Evolutionary conservation across 73 alveolate genomes (phyloP).

Genomic region (Tetrahymena thermophila): DNA sequence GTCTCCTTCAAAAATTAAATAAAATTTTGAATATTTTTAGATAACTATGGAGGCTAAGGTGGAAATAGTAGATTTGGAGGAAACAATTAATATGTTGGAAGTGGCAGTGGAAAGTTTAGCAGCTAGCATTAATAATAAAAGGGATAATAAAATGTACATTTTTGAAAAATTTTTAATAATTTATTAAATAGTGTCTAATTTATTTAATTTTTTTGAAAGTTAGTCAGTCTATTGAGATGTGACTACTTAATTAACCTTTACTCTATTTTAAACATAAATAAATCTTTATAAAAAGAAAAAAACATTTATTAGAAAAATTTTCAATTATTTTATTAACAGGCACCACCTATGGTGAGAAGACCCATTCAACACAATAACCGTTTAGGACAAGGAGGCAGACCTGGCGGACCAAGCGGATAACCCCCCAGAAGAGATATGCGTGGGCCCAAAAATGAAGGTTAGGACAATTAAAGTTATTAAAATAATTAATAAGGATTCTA

Average conservation of each 20-base stretch:
- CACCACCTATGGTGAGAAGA: not conserved
- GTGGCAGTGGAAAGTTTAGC: not conserved
- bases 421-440: not conserved
- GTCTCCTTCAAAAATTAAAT: not conserved
- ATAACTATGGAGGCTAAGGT: not conserved
- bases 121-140: not conserved
- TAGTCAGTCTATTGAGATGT: too few relatives aligned
- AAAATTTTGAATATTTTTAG: not conserved
- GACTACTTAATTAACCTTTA: too few relatives aligned
- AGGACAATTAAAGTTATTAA: not conserved
- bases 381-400: not conserved
- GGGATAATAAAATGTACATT: not conserved
- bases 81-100: not conserved
- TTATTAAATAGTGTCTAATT: not conserved
- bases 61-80: not conserved
- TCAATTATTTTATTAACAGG: not conserved
- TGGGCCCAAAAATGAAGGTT: not conserved
- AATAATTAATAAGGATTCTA: not conserved
- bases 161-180: not conserved
- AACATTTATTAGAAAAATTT: not conserved
- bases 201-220: too few relatives aligned
- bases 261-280: not conserved
- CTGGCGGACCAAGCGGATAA: not conserved
- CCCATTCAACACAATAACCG: not conserved
- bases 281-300: too few relatives aligned